A percentile compares a stretch with the other conserved stretches of the same genome.
Conservation (phyloP, 2,329 filamentous ascomycete genomes). For the Xylariaceae sp. region DNA sequence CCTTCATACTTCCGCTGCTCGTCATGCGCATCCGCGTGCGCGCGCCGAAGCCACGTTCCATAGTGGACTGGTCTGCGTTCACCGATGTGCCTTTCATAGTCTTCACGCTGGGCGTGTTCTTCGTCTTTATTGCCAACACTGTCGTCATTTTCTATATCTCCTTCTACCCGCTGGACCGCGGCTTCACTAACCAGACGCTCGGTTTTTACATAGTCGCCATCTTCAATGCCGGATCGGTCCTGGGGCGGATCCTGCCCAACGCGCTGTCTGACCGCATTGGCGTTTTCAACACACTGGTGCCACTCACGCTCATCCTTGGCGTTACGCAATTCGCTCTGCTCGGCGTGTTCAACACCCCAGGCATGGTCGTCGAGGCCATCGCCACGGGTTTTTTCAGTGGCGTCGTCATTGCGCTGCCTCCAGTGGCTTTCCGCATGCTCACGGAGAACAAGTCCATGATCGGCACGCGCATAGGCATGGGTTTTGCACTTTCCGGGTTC, state of each 20-base stretch:
- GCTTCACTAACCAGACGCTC: conserved; percentile 40
- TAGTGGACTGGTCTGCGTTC: conserved; percentile 50
- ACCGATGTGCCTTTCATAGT: conserved; percentile 46
- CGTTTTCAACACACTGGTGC: conserved; percentile 42
- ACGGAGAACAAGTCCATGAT: conserved; percentile 50
- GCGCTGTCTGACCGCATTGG: conserved; percentile 48
- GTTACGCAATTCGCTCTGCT: conserved; percentile 42
- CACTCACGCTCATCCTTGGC: not conserved
- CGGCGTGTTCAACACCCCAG: conserved; percentile 40
- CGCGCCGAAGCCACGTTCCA: conserved; percentile 42
- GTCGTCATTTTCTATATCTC: conserved; percentile 50
- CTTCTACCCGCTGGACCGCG: conserved; percentile 34
- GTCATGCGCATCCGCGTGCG: conserved; percentile 45
- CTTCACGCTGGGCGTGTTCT: conserved; percentile 42
- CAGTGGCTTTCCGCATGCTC: conserved; percentile 47
- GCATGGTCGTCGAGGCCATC: conserved; percentile 45
- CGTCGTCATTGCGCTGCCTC: conserved; percentile 50
- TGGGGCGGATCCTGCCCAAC: conserved; percentile 50
- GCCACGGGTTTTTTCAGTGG: conserved; percentile 52
- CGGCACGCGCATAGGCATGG: conserved; percentile 51
- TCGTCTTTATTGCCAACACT: conserved; percentile 51
- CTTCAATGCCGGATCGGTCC: conserved; percentile 48
- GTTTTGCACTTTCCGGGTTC: conserved; percentile 41
- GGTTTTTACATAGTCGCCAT: conserved; percentile 52
- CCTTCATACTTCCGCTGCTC: conserved; percentile 32